Conservation (phyloP, 1,284 basidiomycete genomes). For the Pterulicium gracile region DNA sequence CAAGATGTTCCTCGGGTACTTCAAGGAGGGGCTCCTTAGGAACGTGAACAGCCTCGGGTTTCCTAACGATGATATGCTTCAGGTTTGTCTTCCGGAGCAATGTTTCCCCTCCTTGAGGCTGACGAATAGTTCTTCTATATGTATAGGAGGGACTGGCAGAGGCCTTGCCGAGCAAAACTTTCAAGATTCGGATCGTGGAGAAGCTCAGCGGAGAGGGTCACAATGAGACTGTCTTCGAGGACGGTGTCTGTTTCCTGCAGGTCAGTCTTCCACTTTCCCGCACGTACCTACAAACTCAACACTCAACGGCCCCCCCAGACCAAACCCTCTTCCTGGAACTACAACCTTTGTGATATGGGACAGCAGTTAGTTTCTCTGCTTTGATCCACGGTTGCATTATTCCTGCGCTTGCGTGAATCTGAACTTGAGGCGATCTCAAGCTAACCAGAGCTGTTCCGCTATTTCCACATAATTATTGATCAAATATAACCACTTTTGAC, state of each 20-base stretch:
- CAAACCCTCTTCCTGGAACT: conserved; percentile 15
- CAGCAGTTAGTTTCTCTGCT: conserved; percentile 12
- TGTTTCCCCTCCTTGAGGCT: not conserved
- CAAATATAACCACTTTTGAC: too few relatives aligned
- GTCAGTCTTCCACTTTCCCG: conserved; percentile 12
- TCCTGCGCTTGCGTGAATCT: too few relatives aligned
- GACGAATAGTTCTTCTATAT: not conserved
- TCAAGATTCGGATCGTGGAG: conserved; percentile 22
- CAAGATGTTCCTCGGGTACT: conserved; percentile 8
- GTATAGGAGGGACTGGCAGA: conserved; percentile 23
- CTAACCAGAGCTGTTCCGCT: too few relatives aligned
- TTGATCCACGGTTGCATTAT: too few relatives aligned
- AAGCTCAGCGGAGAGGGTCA: conserved; percentile 15
- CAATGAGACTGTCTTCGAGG: conserved; percentile 21
- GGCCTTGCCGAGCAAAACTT: conserved; percentile 19
- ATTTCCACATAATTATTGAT: too few relatives aligned
- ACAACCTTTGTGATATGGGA: conserved; percentile 15
- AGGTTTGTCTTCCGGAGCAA: conserved; percentile 6
- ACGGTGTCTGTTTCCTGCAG: conserved; percentile 23
- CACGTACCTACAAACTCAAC: not conserved
- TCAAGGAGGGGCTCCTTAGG: conserved; percentile 18
- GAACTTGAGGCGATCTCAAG: too few relatives aligned
- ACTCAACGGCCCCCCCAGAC: conserved; percentile 12
- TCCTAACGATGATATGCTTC: conserved; percentile 24
- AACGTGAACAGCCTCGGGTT: conserved; percentile 21